These are phyloP conservation scores for Zygoascus flipseniorum DNA, from an alignment of 805 yeast species.

Conservation along the genomic window DNA sequence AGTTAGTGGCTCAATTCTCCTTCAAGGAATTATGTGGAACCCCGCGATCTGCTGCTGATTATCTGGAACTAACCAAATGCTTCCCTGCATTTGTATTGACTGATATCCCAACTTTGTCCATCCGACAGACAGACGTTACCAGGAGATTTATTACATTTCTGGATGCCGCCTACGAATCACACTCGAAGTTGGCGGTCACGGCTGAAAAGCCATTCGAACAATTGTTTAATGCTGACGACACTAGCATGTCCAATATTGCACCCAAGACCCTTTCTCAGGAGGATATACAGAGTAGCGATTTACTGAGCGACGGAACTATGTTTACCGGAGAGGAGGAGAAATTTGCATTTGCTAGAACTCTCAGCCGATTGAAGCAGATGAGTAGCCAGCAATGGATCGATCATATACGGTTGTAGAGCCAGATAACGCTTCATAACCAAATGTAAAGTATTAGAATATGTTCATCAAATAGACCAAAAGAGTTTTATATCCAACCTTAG, in stretches of 20 bases:
- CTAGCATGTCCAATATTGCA: conserved; percentile 45
- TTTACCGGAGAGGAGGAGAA: conserved; percentile 91
- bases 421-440: neutral
- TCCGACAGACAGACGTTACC: conserved; percentile 71
- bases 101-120: conserved; percentile 80
- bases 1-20: conserved; percentile 81
- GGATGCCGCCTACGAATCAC: conserved; percentile 92
- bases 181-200: conserved; percentile 80
- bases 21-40: conserved; percentile 80
- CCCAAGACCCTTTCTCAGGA: conserved; percentile 57
- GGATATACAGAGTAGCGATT: conserved; percentile 39
- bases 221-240: conserved; percentile 69
- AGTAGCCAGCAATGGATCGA: conserved; percentile 76
- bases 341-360: conserved; percentile 94
- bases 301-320: conserved; percentile 25
- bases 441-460: too few relatives aligned
- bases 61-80: conserved; percentile 67
- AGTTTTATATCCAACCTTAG: too few relatives aligned
- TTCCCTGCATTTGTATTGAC: conserved; percentile 79
- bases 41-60: conserved; percentile 91
- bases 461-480: too few relatives aligned
- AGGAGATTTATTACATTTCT: conserved; percentile 89
- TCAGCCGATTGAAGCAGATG: conserved; percentile 88
- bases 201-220: conserved; percentile 78
- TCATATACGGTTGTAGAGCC: conserved; percentile 1